These are phyloP conservation scores for Sphaerulina populicola DNA, from an alignment of 2,329 filamentous ascomycete genomes.

Conservation along the genomic window DNA sequence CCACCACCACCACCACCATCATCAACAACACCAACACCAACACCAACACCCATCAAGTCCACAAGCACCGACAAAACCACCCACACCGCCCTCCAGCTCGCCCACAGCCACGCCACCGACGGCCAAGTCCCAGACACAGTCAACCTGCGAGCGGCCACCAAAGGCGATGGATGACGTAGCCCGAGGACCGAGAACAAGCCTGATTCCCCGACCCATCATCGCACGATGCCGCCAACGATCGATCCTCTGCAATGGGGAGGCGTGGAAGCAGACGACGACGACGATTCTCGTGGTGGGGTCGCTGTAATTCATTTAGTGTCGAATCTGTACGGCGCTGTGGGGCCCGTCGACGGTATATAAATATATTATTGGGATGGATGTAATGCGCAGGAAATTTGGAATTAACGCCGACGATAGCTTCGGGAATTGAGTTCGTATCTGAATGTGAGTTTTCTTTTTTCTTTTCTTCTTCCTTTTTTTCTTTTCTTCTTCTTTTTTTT, in stretches of 20 bases:
- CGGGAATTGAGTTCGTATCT: conserved; percentile 51
- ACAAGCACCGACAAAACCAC: not conserved
- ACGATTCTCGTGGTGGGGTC: conserved; percentile 49
- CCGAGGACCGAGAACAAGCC: conserved; percentile 52
- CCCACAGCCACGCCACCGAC: conserved; percentile 47
- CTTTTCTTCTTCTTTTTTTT: no score
- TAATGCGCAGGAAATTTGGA: conserved; percentile 46
- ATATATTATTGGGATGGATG: no score
- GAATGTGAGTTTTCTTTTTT: conserved; percentile 32
- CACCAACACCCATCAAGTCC: not conserved
- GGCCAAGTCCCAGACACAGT: conserved; percentile 51
- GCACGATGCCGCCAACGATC: conserved; percentile 53
- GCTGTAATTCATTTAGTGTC: conserved; percentile 53
- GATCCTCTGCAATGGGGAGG: conserved; percentile 51
- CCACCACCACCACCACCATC: no score
- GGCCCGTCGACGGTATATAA: conserved; percentile 51
- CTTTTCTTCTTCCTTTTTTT: no score
- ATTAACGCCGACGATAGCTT: conserved; percentile 46
- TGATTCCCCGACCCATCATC: conserved; percentile 54
- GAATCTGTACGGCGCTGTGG: conserved; percentile 48
- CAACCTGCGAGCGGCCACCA: conserved; percentile 45
- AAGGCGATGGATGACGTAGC: conserved; percentile 54
- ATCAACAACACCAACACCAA: no score
- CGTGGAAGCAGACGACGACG: conserved; percentile 47
- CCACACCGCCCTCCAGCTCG: not conserved